A percentile compares a stretch with the other conserved stretches of the same genome.
These are phyloP conservation scores for Triticum turgidum DNA, from an alignment of 176 grass and related monocot species.

Conservation along the genomic window DNA sequence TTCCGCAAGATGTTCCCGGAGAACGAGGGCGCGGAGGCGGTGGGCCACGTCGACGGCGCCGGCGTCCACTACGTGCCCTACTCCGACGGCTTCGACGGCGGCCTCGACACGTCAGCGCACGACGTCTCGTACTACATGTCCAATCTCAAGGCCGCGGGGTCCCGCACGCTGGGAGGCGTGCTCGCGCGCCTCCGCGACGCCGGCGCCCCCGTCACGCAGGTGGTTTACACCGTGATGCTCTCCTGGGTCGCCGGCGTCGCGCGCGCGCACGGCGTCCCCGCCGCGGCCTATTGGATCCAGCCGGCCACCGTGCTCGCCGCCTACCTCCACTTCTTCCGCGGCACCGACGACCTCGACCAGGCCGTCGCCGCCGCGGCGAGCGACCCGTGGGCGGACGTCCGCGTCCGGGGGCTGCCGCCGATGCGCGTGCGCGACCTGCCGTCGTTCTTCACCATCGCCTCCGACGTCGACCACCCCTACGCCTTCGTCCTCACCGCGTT, in stretches of 20 bases:
- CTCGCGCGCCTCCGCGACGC: conserved; percentile 30
- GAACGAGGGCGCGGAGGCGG: background rate
- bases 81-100: conserved; percentile 63
- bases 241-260: conserved; percentile 57
- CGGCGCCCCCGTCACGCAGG: conserved; percentile 34
- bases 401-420: conserved; percentile 43
- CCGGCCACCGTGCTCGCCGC: conserved; percentile 50
- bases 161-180: conserved; percentile 30
- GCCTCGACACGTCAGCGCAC: background rate
- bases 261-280: conserved; percentile 23
- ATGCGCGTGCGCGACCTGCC: conserved; percentile 59
- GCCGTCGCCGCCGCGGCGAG: conserved; percentile 8
- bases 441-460: conserved; percentile 36
- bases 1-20: conserved; percentile 53
- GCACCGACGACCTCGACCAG: conserved; percentile 32
- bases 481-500: conserved; percentile 10
- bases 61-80: conserved; percentile 40
- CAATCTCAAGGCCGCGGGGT: background rate
- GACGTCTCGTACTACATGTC: conserved; percentile 26
- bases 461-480: conserved; percentile 28
- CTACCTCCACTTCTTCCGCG: conserved; percentile 59
- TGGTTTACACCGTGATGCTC: conserved; percentile 49
- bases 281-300: conserved; percentile 63
- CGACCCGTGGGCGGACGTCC: conserved; percentile 31
- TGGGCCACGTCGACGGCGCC: conserved; percentile 26